Percentiles rank a stretch among this genome's conserved stretches.
These are phyloP conservation scores for Candida dubliniensis DNA, from an alignment of 1,139 yeast genomes.

Conservation along the genomic window DNA sequence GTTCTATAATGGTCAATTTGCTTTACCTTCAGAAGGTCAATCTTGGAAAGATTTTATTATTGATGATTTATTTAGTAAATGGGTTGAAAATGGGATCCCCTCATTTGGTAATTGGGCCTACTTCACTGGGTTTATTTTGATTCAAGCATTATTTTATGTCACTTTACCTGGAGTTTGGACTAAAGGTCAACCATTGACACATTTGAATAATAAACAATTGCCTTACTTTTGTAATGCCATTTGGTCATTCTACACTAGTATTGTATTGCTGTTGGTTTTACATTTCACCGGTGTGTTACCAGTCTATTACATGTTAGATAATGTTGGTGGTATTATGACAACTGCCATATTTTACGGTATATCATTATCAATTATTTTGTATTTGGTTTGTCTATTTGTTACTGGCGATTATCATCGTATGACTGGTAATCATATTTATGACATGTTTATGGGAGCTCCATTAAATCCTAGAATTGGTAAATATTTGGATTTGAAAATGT, in stretches of 20 bases:
- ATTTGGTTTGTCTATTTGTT: constrained; percentile 63
- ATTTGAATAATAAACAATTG: constrained; percentile 73
- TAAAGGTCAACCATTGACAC: constrained; percentile 88
- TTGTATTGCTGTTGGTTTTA: constrained; percentile 55
- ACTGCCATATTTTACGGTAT: constrained; percentile 83
- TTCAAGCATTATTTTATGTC: constrained; percentile 75
- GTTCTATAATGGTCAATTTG: constrained; percentile 72
- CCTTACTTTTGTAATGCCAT: constrained; percentile 94
- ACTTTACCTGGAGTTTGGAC: constrained; percentile 95
- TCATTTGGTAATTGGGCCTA: constrained; percentile 63
- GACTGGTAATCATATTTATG: constrained; percentile 90
- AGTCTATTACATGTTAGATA: constrained; percentile 70
- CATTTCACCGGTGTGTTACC: constrained; percentile 76
- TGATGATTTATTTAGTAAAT: constrained; percentile 44
- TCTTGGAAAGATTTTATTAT: constrained; percentile 53
- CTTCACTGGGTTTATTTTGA: constrained; percentile 67
- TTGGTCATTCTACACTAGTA: constrained; percentile 73
- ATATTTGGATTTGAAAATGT: constrained; percentile 86
- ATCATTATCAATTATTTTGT: constrained; percentile 58
- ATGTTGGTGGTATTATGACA: constrained; percentile 90
- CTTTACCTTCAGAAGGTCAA: constrained; percentile 66
- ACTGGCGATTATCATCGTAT: constrained; percentile 78
- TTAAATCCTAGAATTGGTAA: constrained; percentile 93
- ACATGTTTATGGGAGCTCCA: constrained; percentile 96
- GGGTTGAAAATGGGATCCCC: constrained; percentile 66